phyloP scores from a whole-genome alignment of 345 rosid species.

The Arabis alpina region DNA sequence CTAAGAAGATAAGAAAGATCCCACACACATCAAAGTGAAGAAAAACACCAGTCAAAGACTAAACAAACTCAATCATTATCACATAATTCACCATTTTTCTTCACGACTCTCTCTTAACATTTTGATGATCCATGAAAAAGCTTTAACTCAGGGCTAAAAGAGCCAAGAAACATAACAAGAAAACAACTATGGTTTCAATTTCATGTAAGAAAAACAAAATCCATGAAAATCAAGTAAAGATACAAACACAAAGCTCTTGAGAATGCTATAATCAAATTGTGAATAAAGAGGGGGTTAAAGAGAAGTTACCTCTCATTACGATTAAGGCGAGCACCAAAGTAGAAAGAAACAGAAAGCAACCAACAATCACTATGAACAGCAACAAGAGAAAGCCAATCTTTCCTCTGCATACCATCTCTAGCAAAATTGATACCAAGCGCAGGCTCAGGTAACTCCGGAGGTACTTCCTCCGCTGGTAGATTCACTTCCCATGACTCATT shows the following conservation, averaged over 20 bases:
- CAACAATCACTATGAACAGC: conserved; percentile 98
- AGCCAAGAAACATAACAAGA: conserved; percentile 2
- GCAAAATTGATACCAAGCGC: conserved; percentile 97
- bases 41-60: neutral
- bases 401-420: conserved; percentile 94
- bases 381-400: conserved; percentile 91
- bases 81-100: neutral
- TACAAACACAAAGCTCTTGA: neutral
- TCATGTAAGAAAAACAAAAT: too few relatives aligned
- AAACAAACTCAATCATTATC: neutral
- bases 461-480: conserved; percentile 95
- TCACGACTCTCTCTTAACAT: neutral
- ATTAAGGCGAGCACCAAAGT: conserved; percentile 91
- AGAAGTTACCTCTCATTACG: conserved; percentile 78
- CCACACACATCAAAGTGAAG: conserved; percentile 8
- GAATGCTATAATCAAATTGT: neutral
- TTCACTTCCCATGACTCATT: conserved; percentile 95
- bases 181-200: neutral
- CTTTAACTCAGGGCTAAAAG: conserved; percentile 5
- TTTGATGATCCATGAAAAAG: neutral
- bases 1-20: neutral
- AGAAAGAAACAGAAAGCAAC: conserved; percentile 97
- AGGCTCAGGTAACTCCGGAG: conserved; percentile 97
- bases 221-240: too few relatives aligned
- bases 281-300: neutral